Conservation (phyloP, 1,284 basidiomycete genomes). For the Sphaerobolus stellatus region DNA sequence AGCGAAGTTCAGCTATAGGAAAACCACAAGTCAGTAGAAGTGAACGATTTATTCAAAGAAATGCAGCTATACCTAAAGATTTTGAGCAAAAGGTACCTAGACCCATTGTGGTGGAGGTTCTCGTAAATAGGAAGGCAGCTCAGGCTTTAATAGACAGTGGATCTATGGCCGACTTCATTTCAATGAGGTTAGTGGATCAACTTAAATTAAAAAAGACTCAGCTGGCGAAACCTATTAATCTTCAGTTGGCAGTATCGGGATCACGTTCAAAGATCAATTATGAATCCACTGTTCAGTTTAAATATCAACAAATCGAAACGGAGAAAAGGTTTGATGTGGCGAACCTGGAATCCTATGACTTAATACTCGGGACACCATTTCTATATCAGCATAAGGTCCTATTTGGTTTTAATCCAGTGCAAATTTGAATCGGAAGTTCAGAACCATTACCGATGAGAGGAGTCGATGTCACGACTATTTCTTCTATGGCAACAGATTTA, state of each 20-base stretch:
- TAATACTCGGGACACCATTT: slow-evolving; percentile 32
- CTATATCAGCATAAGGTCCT: slow-evolving; percentile 22
- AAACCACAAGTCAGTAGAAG: neutral
- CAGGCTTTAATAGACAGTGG: neutral
- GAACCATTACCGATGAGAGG: slow-evolving; percentile 21
- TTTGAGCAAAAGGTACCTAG: neutral
- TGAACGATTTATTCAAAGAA: neutral
- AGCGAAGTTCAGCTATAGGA: neutral
- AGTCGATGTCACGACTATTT: slow-evolving; percentile 19
- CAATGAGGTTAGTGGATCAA: slow-evolving; percentile 11
- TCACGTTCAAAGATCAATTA: slow-evolving; percentile 7
- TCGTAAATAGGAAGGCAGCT: neutral
- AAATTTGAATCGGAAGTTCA: slow-evolving; percentile 19
- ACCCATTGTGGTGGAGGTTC: neutral
- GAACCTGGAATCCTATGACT: slow-evolving; percentile 33
- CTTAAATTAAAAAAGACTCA: slow-evolving; percentile 3
- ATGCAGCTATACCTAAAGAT: neutral
- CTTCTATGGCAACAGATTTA: slow-evolving; percentile 12
- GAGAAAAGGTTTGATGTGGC: slow-evolving; percentile 28
- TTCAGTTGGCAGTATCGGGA: slow-evolving; percentile 7
- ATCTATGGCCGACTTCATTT: slow-evolving; percentile 10
- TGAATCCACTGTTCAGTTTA: neutral
- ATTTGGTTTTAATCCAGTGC: slow-evolving; percentile 26
- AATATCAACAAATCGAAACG: slow-evolving; percentile 6
- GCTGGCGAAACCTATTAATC: slow-evolving; percentile 5